phyloP scores from a whole-genome alignment of 2,329 filamentous ascomycete species.

The Capronia coronata region DNA sequence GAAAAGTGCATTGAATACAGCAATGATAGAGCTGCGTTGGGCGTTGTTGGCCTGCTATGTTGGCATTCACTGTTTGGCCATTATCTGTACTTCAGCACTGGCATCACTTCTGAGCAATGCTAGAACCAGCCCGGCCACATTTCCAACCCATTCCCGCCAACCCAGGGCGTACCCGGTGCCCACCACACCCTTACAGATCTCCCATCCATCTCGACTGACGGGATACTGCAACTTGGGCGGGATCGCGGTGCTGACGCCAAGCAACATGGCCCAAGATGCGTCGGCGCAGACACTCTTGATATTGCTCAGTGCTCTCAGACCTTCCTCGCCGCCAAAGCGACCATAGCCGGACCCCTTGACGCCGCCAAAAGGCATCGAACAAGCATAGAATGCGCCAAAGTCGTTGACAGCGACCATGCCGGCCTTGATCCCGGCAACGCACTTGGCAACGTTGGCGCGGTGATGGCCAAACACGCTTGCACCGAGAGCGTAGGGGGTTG shows the following conservation, averaged over 20 bases:
- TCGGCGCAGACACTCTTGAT: conserved; percentile 80
- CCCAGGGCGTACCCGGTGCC: conserved; percentile 23
- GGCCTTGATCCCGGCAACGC: conserved; percentile 64
- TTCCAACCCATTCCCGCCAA: conserved; percentile 10
- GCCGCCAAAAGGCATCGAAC: conserved; percentile 90
- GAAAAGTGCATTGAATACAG: no score
- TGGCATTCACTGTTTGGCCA: not conserved
- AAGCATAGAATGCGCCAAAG: conserved; percentile 88
- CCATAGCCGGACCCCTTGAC: conserved; percentile 78
- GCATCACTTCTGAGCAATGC: not conserved
- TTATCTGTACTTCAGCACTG: not conserved
- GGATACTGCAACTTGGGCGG: conserved; percentile 77
- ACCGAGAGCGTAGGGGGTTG: conserved; percentile 77
- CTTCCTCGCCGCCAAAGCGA: conserved; percentile 85
- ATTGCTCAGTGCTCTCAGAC: conserved; percentile 77
- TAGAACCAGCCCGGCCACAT: conserved; percentile 4
- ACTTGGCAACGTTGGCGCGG: conserved; percentile 53
- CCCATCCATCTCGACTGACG: conserved; percentile 52
- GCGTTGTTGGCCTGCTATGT: no score
- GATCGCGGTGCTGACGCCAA: conserved; percentile 68
- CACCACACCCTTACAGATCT: conserved; percentile 24
- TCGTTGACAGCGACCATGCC: conserved; percentile 96
- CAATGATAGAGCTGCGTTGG: no score
- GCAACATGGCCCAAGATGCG: conserved; percentile 47
- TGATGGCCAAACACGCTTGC: conserved; percentile 77